These are phyloP conservation scores for Coffea eugenioides DNA, from an alignment of 257 asterid genomes.

Conservation along the genomic window DNA sequence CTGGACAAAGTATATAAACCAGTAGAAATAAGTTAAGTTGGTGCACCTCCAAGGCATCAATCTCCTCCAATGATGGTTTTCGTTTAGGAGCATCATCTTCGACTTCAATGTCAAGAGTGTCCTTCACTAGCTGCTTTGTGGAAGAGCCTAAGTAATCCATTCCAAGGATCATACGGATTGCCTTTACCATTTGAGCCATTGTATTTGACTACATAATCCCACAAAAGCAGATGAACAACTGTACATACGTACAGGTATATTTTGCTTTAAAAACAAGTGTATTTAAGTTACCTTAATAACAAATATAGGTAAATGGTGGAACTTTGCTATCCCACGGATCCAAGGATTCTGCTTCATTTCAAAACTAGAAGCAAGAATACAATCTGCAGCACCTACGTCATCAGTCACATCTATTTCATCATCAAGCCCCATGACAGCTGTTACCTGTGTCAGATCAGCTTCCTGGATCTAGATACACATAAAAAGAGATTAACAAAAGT, in stretches of 20 bases:
- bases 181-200: conserved; percentile 97
- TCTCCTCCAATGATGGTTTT: conserved; percentile 92
- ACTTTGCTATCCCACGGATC: conserved; percentile 92
- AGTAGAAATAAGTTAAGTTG: background rate
- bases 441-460: conserved; percentile 82
- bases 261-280: conserved; percentile 1
- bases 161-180: conserved; percentile 81
- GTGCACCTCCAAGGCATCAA: conserved; percentile 92
- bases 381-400: conserved; percentile 82
- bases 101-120: conserved; percentile 59
- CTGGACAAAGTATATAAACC: background rate
- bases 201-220: conserved; percentile 62
- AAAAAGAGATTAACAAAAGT: conserved; percentile 8
- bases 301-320: conserved; percentile 75
- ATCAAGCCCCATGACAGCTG: conserved; percentile 87
- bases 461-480: conserved; percentile 69
- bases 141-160: conserved; percentile 58
- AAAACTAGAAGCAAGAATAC: conserved; percentile 64
- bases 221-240: background rate
- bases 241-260: background rate
- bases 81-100: conserved; percentile 84
- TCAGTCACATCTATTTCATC: conserved; percentile 75
- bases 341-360: conserved; percentile 92
- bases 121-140: conserved; percentile 38
- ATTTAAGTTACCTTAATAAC: conserved; percentile 67